Conservation (phyloP, 1,284 basidiomycete species). For the Ustilago trichophora region DNA sequence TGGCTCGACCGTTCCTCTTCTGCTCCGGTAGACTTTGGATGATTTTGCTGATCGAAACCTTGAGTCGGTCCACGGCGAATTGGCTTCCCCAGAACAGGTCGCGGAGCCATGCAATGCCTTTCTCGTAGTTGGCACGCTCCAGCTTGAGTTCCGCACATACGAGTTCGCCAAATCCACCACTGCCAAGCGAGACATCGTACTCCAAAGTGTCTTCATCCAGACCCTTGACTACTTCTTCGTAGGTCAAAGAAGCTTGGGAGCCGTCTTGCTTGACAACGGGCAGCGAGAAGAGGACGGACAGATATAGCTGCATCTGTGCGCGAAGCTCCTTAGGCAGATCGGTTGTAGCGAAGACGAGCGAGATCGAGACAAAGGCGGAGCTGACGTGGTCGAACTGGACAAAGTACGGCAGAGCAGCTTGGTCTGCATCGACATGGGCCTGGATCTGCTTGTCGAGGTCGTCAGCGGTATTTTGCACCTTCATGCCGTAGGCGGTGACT, state of each 20-base stretch:
- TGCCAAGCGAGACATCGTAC: conserved; percentile 81
- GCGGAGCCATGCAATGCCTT: conserved; percentile 84
- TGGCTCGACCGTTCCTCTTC: conserved; percentile 86
- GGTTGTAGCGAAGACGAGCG: conserved; percentile 75
- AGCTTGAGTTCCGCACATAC: conserved; percentile 77
- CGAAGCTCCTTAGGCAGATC: conserved; percentile 58
- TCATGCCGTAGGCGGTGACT: conserved; percentile 19
- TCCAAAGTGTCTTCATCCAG: conserved; percentile 91
- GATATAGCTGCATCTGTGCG: conserved; percentile 80
- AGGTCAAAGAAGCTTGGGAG: conserved; percentile 72
- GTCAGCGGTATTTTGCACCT: conserved; percentile 45
- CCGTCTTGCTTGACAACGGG: conserved; percentile 80
- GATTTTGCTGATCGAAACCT: conserved; percentile 86
- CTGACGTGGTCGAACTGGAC: conserved; percentile 79
- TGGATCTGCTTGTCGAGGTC: conserved; percentile 69
- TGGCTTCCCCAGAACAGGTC: conserved; percentile 85
- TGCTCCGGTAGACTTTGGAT: conserved; percentile 90
- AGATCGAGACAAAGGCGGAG: conserved; percentile 84
- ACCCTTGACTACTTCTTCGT: conserved; percentile 89
- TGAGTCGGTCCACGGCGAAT: conserved; percentile 87
- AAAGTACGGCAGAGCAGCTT: conserved; percentile 80
- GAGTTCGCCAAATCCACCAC: conserved; percentile 77
- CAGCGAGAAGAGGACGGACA: conserved; percentile 86
- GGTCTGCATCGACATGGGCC: conserved; percentile 78
- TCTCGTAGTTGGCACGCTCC: conserved; percentile 81